Evolutionary conservation across 2,329 filamentous ascomycete species (phyloP).

Genomic region (Hypoxylon sp.): DNA sequence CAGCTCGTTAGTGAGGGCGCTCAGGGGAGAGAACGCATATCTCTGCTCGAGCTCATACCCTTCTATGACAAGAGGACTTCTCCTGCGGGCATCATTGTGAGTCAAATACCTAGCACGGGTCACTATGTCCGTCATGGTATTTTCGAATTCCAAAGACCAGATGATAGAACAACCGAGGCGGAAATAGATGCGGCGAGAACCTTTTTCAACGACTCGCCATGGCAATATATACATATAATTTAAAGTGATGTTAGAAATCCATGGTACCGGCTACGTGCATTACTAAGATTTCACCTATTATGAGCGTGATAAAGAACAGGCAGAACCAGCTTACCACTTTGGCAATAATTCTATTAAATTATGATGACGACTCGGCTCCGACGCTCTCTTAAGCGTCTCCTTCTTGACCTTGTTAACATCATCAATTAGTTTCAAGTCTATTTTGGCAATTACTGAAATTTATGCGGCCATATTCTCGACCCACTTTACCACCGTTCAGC

Average conservation of each 20-base stretch:
- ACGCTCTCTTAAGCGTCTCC: too few species aligned
- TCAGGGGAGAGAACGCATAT: slow-evolving; percentile 5
- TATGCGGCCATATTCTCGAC: not conserved
- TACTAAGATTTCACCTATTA: too few species aligned
- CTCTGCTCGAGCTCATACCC: slow-evolving; percentile 28
- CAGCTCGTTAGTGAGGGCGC: not conserved
- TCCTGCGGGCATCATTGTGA: slow-evolving; percentile 36
- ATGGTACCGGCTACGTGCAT: not conserved
- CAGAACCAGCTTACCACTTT: too few species aligned
- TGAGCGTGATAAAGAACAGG: too few species aligned
- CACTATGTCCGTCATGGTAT: slow-evolving; percentile 36
- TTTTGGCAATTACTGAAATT: not conserved
- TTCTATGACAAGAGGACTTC: slow-evolving; percentile 18
- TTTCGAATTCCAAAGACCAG: slow-evolving; percentile 32
- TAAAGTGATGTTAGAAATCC: not conserved
- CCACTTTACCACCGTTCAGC: not conserved
- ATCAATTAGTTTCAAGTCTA: not conserved
- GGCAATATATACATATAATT: slow-evolving; percentile 16
- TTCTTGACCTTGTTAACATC: too few species aligned
- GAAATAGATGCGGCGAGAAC: slow-evolving; percentile 1
- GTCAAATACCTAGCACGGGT: not conserved
- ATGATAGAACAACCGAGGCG: not conserved
- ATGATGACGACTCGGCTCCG: too few species aligned
- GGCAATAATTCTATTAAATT: too few species aligned
- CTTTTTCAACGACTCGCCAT: slow-evolving; percentile 15